These are phyloP conservation scores for Rhizopogon sp. DNA, from an alignment of 768 basidiomycete species.

Conservation along the genomic window DNA sequence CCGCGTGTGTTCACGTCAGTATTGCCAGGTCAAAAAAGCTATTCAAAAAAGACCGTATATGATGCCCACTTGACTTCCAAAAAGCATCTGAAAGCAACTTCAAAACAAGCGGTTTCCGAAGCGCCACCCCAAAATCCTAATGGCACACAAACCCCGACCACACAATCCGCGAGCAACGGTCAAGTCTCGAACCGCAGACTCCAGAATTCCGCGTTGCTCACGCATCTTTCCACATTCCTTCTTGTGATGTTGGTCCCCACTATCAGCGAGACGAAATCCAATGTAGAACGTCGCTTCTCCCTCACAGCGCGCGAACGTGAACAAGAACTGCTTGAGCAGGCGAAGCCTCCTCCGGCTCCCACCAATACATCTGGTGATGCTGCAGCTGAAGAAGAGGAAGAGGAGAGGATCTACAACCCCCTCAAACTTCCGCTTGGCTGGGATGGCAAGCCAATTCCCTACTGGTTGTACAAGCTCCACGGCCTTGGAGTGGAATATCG, in stretches of 20 bases:
- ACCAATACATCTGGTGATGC: constrained; percentile 41
- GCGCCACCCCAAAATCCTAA: constrained; percentile 31
- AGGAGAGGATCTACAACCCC: constrained; percentile 97
- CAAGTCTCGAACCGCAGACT: constrained; percentile 40
- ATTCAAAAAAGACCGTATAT: constrained; percentile 97
- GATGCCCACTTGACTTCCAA: constrained; percentile 94
- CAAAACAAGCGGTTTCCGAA: constrained; percentile 54
- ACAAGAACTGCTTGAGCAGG: constrained; percentile 79
- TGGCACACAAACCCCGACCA: constrained; percentile 18
- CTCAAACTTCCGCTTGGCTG: constrained; percentile 94
- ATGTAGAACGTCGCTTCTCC: constrained; percentile 94
- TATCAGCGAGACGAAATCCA: constrained; percentile 87
- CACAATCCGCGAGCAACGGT: constrained; percentile 29
- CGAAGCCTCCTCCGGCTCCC: constrained; percentile 44
- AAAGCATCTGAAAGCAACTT: constrained; percentile 90
- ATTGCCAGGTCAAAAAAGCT: constrained; percentile 79
- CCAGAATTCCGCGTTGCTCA: constrained; percentile 64
- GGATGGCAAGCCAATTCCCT: constrained; percentile 99
- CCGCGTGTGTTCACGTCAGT: constrained; percentile 3
- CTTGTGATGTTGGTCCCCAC: constrained; percentile 58
- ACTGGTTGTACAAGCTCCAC: constrained; percentile 97
- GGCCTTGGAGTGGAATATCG: constrained; percentile 97
- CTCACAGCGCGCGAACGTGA: constrained; percentile 97
- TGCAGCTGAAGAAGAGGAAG: constrained; percentile 86
- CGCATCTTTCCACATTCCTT: constrained; percentile 65